Evolutionary conservation across 257 asterid genomes (phyloP).

Genomic region (Handroanthus guayacan): DNA sequence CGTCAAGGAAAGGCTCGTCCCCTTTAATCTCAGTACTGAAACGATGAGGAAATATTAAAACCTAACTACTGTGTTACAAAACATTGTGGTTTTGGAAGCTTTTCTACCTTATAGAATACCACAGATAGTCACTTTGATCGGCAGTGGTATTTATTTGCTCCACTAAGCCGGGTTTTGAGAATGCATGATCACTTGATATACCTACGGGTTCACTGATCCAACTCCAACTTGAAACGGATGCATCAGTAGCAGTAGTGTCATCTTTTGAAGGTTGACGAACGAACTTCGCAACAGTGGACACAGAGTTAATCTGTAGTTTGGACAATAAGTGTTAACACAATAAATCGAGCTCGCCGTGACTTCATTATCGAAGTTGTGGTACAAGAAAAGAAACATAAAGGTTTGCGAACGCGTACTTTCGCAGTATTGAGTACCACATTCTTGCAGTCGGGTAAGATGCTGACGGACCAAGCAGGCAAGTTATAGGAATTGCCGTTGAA

Average conservation of each 20-base stretch:
- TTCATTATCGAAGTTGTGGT: neutral
- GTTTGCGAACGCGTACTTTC: slow-evolving; percentile 54
- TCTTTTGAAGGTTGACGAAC: slow-evolving; percentile 54
- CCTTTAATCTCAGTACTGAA: slow-evolving; percentile 62
- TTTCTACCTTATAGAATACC: slow-evolving; percentile 83
- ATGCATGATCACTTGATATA: slow-evolving; percentile 67
- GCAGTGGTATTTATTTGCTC: slow-evolving; percentile 93
- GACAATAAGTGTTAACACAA: neutral
- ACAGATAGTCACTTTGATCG: slow-evolving; percentile 79
- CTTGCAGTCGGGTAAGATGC: slow-evolving; percentile 93
- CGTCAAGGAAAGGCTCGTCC: slow-evolving; percentile 60
- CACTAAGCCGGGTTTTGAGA: slow-evolving; percentile 57
- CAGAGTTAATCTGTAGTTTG: slow-evolving; percentile 74
- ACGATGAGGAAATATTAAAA: slow-evolving; percentile 24
- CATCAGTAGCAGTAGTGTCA: slow-evolving; percentile 45
- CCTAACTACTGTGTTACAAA: neutral
- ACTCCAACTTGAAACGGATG: slow-evolving; percentile 67
- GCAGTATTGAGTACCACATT: slow-evolving; percentile 78
- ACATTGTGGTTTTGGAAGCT: neutral
- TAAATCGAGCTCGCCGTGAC: neutral
- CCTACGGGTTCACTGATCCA: slow-evolving; percentile 88
- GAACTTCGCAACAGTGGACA: slow-evolving; percentile 58
- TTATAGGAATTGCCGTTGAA: slow-evolving; percentile 72
- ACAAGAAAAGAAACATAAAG: slow-evolving; percentile 4
- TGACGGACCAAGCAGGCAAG: slow-evolving; percentile 93